Evolutionary conservation across 345 rosid genomes (phyloP), one percentile per base, ranked within the genome.

Genomic region (Trapa bicornis): DNA sequence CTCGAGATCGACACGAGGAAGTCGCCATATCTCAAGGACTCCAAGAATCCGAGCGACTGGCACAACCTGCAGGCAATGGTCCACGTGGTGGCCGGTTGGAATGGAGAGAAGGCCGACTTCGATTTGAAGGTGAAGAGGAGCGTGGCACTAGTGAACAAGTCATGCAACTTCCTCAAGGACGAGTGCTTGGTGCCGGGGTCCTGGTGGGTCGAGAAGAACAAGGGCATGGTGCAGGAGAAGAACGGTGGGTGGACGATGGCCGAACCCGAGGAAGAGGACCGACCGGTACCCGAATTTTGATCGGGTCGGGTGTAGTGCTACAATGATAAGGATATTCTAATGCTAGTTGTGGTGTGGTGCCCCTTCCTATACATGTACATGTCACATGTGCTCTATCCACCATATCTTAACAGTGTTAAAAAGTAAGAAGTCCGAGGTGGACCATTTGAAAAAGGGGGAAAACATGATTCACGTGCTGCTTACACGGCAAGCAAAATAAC

Each of bases 151-250:
- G 98, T 92, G 77, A 92, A 89, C 63, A 92, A 92, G 71, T 86
- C 89, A 13, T 75, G 84, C 32, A 89, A 76, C 52, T 84, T 77
- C 71, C 73, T 92, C 77, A 89, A 85, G 75, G 85, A 81, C 70
- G 96, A 92, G 75, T 85, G 76, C 35, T 63, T 86, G 72, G 93
- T 92, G 37, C 96, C 91, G 22, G 91, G 81, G 14, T 76, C 84
- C 0, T 92, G 98, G 98, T 89, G 96, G 96, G 85, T 86, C 15
- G 96, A 88, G 74, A 92, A 89, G 80, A 89, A 92, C 81, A 92
- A 84, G 80, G 96, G 98, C 39, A 45, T 89, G 81, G 71, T 79
- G 8, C 78, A 74, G 70, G 71, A 76, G 38, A 83, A 78, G 53
- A 77, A 82, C 48, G 96, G 93, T 0, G 89, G 86, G 57, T 92